A percentile compares a stretch with the other conserved stretches of the same genome.
Evolutionary conservation across 2,329 filamentous ascomycete species (phyloP).

Genomic region (Arachnomyces sp.): DNA sequence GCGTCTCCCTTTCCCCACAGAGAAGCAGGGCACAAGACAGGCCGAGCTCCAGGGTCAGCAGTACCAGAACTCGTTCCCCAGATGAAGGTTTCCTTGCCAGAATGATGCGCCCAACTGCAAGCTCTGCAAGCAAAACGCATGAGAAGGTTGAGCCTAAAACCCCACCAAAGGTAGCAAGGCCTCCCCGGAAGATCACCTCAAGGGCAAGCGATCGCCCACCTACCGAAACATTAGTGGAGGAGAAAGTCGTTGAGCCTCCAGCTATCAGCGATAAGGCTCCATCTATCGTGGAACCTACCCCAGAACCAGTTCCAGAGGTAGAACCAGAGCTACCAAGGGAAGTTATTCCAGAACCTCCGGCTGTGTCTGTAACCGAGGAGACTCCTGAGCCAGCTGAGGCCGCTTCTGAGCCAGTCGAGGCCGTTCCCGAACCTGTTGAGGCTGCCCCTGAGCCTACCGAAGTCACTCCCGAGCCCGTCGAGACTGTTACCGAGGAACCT

Average conservation of each 20-base stretch:
- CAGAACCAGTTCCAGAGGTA: constrained; percentile 1
- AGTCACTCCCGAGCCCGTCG: background rate
- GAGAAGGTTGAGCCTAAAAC: constrained; percentile 37
- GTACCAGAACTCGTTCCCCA: constrained; percentile 25
- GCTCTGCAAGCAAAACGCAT: constrained; percentile 41
- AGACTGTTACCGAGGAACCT: background rate
- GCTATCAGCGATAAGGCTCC: no score
- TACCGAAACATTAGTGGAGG: constrained; percentile 1
- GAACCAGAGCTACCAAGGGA: constrained; percentile 3
- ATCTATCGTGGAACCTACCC: constrained; percentile 4
- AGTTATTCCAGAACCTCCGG: no score
- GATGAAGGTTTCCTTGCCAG: constrained; percentile 42
- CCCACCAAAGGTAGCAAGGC: constrained; percentile 20
- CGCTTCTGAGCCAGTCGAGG: background rate
- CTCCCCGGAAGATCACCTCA: constrained; percentile 4
- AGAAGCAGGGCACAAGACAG: constrained; percentile 17
- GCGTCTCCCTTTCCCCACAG: constrained; percentile 16
- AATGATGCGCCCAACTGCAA: constrained; percentile 45
- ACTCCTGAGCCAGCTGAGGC: background rate
- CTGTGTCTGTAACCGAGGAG: background rate
- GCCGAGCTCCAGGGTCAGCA: constrained; percentile 35
- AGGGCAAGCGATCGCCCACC: constrained; percentile 5
- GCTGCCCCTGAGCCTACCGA: background rate
- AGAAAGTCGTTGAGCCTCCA: constrained; percentile 8
- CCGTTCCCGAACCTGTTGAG: background rate